phyloP scores from a whole-genome alignment of 441 rosid species.

The Hura crepitans region DNA sequence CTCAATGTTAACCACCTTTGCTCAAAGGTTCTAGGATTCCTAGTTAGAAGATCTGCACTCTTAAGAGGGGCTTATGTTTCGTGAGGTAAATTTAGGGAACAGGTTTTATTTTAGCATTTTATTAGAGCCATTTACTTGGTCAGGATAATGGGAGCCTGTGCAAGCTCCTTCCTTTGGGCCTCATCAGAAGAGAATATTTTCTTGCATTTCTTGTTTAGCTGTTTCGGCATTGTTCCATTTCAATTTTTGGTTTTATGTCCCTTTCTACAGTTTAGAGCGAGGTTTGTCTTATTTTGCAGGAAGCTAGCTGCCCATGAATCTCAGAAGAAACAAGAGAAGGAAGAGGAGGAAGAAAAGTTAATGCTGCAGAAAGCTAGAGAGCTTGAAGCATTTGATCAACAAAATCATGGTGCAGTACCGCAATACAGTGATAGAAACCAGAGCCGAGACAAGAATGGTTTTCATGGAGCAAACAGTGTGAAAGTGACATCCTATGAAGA shows the following conservation, averaged over 20 bases:
- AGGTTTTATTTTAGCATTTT: background rate
- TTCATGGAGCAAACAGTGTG: slow-evolving; percentile 90
- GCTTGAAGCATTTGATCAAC: slow-evolving; percentile 86
- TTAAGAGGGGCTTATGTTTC: background rate
- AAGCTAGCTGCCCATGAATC: slow-evolving; percentile 63
- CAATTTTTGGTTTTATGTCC: background rate
- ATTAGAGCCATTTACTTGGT: background rate
- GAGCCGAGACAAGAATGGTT: slow-evolving; percentile 61
- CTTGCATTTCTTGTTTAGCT: background rate
- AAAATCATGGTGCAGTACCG: slow-evolving; percentile 82
- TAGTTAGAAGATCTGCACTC: no score
- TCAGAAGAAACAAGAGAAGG: slow-evolving; percentile 72
- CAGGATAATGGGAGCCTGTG: background rate
- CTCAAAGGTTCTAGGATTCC: no score
- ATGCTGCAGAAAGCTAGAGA: slow-evolving; percentile 64
- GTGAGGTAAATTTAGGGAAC: background rate
- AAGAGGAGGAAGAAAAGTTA: slow-evolving; percentile 67
- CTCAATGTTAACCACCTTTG: no score
- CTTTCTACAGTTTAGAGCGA: slow-evolving; percentile 8
- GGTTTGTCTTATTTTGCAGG: slow-evolving; percentile 36
- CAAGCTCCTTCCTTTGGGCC: background rate
- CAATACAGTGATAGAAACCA: slow-evolving; percentile 62
- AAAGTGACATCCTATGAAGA: slow-evolving; percentile 78
- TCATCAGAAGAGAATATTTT: background rate
- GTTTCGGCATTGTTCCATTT: background rate